These are phyloP conservation scores for Rhizopus arrhizus DNA, from an alignment of 371 early-diverging fungal genomes.

Conservation along the genomic window DNA sequence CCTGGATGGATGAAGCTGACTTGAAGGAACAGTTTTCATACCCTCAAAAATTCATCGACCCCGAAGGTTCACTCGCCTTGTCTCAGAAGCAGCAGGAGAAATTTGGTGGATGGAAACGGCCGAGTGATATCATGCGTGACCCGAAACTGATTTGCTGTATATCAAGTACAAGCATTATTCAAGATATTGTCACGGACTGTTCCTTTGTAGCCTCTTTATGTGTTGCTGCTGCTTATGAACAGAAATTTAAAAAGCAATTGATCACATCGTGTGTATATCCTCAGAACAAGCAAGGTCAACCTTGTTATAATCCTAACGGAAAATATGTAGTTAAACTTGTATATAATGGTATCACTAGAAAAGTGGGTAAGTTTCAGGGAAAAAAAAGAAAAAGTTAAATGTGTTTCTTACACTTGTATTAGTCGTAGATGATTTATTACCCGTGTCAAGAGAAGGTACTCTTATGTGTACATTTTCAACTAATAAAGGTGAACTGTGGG, in stretches of 20 bases:
- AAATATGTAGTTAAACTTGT: constrained; percentile 85
- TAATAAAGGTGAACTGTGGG: constrained; percentile 79
- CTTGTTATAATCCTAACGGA: constrained; percentile 83
- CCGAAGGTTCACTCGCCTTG: constrained; percentile 76
- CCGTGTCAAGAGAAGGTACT: constrained; percentile 71
- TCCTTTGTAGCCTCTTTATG: constrained; percentile 92
- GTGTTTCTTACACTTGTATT: constrained; percentile 3
- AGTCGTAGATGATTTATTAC: constrained; percentile 89
- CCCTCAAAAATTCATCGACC: constrained; percentile 52
- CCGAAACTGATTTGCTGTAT: constrained; percentile 69
- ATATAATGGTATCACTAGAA: constrained; percentile 85
- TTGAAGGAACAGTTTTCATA: constrained; percentile 62
- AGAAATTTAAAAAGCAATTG: constrained; percentile 72
- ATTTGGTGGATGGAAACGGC: constrained; percentile 84
- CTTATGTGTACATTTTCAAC: constrained; percentile 86
- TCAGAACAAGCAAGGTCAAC: constrained; percentile 71
- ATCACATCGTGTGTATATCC: constrained; percentile 89
- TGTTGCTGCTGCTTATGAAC: constrained; percentile 85
- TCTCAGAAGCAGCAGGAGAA: constrained; percentile 73
- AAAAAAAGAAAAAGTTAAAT: neutral
- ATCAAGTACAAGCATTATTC: constrained; percentile 64
- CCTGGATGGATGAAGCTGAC: constrained; percentile 74
- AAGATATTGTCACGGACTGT: constrained; percentile 92
- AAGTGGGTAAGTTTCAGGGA: constrained; percentile 49
- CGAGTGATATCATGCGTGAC: constrained; percentile 67